Evolutionary conservation across 2,329 filamentous ascomycete species (phyloP), one percentile per base, ranked within the genome.

Genomic region (Chaetomiaceae sp.): DNA sequence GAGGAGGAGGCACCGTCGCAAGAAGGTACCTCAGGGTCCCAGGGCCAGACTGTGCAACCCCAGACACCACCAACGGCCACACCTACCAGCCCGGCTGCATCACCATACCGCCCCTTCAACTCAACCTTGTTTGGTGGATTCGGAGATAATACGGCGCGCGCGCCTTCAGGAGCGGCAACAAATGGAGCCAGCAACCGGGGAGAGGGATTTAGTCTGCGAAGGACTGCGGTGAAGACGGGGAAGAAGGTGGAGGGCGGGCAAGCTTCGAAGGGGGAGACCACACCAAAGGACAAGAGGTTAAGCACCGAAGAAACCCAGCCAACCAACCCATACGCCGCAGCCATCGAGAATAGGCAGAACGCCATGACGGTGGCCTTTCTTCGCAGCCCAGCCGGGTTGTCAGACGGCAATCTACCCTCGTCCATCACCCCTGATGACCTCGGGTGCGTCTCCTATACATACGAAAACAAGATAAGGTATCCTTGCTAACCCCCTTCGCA

Each of bases 321-420:
- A 6, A 27, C 25, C 25, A 27, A 66, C 35, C 65, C 65, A 48
- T 66, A 66, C 42, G 55, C 62, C 37, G 53, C 58, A 43, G 54
- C 65, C 33, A 58, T 66, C 44, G 63, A 67, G 53, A 58, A 63
- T 48, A 63, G 60, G 30, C 64, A 68, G 30, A 53, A 62, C 44
- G 61, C 61, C 48, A 64, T 67, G 62, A 60, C 61, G 23, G 51
- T 59, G 27, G 60, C 60, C 37, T 65, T 63, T 45, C 56, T 66
- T n/a, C 62, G 60, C 23, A 64, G 53, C 30, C 35, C 19, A 13
- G 33, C n/a, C 9, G 4, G 13, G 7, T n/a, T 19, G 2, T n/a
- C 46, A 7, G 19, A 12, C 14, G 44, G 5, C 10, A 13, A 53
- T 31, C 9, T 35, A 9, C 9, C 44, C 8, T 27, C 33, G 3